Evolutionary conservation across 345 rosid genomes (phyloP), one percentile per base, ranked within the genome.

Genomic region (Abelmoschus esculentus): DNA sequence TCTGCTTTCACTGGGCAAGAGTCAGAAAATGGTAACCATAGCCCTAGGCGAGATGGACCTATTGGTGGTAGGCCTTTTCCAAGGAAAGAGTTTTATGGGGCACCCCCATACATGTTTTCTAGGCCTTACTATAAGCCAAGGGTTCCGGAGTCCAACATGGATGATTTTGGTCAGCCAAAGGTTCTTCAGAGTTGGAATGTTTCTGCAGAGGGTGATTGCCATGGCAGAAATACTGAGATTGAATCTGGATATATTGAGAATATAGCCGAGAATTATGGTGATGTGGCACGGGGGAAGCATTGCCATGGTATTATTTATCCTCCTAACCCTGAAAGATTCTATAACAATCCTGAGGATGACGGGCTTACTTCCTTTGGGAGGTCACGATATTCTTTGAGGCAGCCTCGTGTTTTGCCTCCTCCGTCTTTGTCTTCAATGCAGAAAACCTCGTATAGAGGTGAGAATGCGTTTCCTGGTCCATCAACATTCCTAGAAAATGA

Each of bases 381-480:
- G 83, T 81, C 90, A 56, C 79, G 97, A 57, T 86, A 85, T 80
- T 82, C 97, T 68, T 79, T 83, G 80, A 89, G 87, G 84, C 97
- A 90, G 84, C 99, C 98, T 75, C 97, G 90, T 72, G 98, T 92
- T 62, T 85, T 83, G 42, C 98, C 98, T 55, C 97, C 99, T 80
- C 95, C 89, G 67, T 78, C 90, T 47, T 74, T 88, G 75, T 81
- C 77, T 74, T 78, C 87, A 22, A 77, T 83, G 79, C 92, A 85
- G 55, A 95, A 87, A 77, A 70, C 63, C 34, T 50, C 86, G 12
- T 81, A 81, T 70, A 86, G 88, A 79, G 77, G 74, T 69, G 87
- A 84, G 71, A 72, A 18, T 81, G 90, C 84, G 68, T 77, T 4
- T 72, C 84, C 89, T 64, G 89, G 83, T 58, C 75, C 93, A 10